phyloP scores from a whole-genome alignment of 768 basidiomycete genomes.

The Goffeauzyma gilvescens region DNA sequence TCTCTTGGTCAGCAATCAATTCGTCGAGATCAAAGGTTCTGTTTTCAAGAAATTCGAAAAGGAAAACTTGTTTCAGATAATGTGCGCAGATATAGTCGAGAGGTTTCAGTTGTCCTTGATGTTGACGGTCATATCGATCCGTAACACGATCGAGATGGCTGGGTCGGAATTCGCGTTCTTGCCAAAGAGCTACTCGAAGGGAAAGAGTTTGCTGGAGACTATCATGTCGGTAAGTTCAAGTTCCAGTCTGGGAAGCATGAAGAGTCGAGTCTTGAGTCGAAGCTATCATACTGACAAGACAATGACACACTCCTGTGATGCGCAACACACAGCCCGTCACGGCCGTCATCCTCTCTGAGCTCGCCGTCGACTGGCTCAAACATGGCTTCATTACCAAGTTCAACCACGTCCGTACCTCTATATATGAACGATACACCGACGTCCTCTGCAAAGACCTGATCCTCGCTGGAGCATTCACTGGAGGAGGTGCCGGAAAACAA shows the following conservation, averaged over 20 bases:
- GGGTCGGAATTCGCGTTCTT: slow-evolving; percentile 68
- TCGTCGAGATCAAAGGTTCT: slow-evolving; percentile 94
- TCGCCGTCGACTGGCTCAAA: slow-evolving; percentile 94
- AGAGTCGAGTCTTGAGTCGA: neutral
- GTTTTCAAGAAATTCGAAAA: slow-evolving; percentile 99
- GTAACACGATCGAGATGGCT: slow-evolving; percentile 83
- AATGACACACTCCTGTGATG: neutral
- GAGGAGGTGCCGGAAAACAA: neutral
- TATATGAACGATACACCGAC: slow-evolving; percentile 87
- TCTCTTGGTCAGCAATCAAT: slow-evolving; percentile 87
- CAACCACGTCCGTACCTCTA: slow-evolving; percentile 87
- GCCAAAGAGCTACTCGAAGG: slow-evolving; percentile 36
- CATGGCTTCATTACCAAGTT: slow-evolving; percentile 99
- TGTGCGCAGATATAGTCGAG: slow-evolving; percentile 98
- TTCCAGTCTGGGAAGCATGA: too few species aligned
- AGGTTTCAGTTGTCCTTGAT: slow-evolving; percentile 81
- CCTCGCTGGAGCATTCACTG: slow-evolving; percentile 30
- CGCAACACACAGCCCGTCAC: slow-evolving; percentile 52
- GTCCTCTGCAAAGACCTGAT: slow-evolving; percentile 85
- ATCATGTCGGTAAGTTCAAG: slow-evolving; percentile 72
- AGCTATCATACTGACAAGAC: too few species aligned
- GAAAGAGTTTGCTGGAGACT: slow-evolving; percentile 37
- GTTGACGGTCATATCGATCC: slow-evolving; percentile 74
- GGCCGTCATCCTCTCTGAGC: slow-evolving; percentile 75
- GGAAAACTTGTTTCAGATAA: slow-evolving; percentile 94